These are phyloP conservation scores for Blumeria graminis DNA, from an alignment of 2,329 filamentous ascomycete species.

Conservation along the genomic window DNA sequence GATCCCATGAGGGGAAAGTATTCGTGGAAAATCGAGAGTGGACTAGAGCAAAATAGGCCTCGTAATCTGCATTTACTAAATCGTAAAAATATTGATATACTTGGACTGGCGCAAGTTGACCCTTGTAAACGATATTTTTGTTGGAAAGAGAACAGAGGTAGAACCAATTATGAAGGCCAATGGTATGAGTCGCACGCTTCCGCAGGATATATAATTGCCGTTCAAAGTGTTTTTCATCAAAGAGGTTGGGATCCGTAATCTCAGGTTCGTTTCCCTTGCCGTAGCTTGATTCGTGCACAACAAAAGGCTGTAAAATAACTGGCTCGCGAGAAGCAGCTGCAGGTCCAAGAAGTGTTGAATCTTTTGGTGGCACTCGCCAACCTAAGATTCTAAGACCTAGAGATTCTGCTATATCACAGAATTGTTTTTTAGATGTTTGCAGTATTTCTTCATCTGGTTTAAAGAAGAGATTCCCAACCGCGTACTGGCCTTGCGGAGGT, in stretches of 20 bases:
- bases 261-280: constrained; percentile 59
- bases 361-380: constrained; percentile 86
- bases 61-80: constrained; percentile 86
- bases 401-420: constrained; percentile 79
- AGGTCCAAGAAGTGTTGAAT: constrained; percentile 79
- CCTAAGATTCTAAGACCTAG: constrained; percentile 77
- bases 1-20: constrained; percentile 95
- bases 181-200: constrained; percentile 84
- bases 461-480: constrained; percentile 94
- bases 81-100: constrained; percentile 98
- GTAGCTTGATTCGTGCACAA: constrained; percentile 69
- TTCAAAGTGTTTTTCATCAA: constrained; percentile 73
- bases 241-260: constrained; percentile 51
- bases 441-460: constrained; percentile 83
- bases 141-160: constrained; percentile 87
- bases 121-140: constrained; percentile 99
- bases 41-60: constrained; percentile 88
- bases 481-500: constrained; percentile 77
- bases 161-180: constrained; percentile 95
- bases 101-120: constrained; percentile 78
- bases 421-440: constrained; percentile 72
- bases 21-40: constrained; percentile 97
- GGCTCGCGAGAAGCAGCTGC: constrained; percentile 87
- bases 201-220: constrained; percentile 81
- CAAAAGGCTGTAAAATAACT: constrained; percentile 83